phyloP scores from a whole-genome alignment of 2,329 filamentous ascomycete species.

The Beauveria australis region DNA sequence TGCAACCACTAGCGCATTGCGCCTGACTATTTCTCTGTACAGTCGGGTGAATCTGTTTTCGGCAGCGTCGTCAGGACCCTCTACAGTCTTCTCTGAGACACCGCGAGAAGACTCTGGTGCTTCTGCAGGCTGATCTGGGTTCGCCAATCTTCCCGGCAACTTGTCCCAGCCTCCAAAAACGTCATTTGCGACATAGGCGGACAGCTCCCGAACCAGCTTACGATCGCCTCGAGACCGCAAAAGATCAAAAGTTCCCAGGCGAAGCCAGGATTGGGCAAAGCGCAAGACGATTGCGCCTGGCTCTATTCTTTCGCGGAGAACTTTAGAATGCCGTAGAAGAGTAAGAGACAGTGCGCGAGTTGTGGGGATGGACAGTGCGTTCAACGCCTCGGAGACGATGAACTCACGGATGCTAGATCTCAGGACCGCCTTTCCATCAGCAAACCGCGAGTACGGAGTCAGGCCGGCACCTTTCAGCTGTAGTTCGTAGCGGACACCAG shows the following conservation, averaged over 20 bases:
- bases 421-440: conserved; percentile 89
- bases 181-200: conserved; percentile 78
- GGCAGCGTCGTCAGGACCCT: conserved; percentile 59
- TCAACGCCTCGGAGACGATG: conserved; percentile 79
- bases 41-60: conserved; percentile 84
- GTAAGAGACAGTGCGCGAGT: conserved; percentile 82
- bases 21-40: conserved; percentile 77
- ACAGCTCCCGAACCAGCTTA: conserved; percentile 60
- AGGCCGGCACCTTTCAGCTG: conserved; percentile 90
- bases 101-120: conserved; percentile 39
- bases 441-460: conserved; percentile 93
- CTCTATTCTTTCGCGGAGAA: conserved; percentile 72
- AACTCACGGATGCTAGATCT: conserved; percentile 92
- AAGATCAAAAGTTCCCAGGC: conserved; percentile 96
- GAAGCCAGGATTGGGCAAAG: conserved; percentile 85
- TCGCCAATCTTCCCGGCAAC: conserved; percentile 55
- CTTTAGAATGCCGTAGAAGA: conserved; percentile 61
- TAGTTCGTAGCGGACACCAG: conserved; percentile 72
- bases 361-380: conserved; percentile 76
- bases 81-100: conserved; percentile 47
- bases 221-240: conserved; percentile 74
- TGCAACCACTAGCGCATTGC: conserved; percentile 82
- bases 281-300: conserved; percentile 87
- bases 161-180: conserved; percentile 82
- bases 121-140: conserved; percentile 39